phyloP scores from a whole-genome alignment of 148 eudicot genomes.

The Persicaria maculosa region DNA sequence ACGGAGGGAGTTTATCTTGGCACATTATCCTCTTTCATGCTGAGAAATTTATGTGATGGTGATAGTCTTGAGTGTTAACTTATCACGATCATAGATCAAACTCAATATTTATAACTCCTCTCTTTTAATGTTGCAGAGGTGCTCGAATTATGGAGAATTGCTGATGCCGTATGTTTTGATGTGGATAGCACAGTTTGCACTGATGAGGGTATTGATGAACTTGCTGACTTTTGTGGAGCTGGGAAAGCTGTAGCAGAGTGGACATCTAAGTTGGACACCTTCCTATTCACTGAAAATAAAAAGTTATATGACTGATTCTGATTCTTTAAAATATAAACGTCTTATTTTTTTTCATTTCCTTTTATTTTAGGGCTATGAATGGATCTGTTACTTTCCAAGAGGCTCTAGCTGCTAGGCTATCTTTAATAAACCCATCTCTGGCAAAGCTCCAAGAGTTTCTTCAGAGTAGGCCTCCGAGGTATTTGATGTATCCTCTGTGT shows the following conservation, averaged over 20 bases:
- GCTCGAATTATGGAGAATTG: constrained; percentile 65
- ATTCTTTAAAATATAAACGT: not conserved
- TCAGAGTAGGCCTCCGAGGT: constrained; percentile 72
- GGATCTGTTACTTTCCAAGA: constrained; percentile 81
- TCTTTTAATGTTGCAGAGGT: constrained; percentile 40
- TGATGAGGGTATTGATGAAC: constrained; percentile 97
- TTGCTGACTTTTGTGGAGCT: constrained; percentile 94
- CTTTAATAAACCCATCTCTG: constrained; percentile 66
- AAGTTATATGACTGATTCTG: not conserved
- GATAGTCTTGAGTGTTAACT: not conserved
- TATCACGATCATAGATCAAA: constrained; percentile 4
- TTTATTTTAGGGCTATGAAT: constrained; percentile 67
- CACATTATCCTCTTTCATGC: not conserved
- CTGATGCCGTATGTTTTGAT: constrained; percentile 89
- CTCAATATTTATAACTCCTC: not conserved
- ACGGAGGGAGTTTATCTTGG: no score
- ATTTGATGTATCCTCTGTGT: not conserved
- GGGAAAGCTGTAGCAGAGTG: constrained; percentile 97
- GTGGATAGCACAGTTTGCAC: constrained; percentile 95
- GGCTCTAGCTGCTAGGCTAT: constrained; percentile 67
- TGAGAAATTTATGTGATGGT: not conserved
- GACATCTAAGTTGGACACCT: constrained; percentile 67
- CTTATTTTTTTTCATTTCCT: not conserved
- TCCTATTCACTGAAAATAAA: constrained; percentile 6
- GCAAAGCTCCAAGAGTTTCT: constrained; percentile 63